phyloP scores from a whole-genome alignment of 257 asterid species.

The Solanum chmielewskii region DNA sequence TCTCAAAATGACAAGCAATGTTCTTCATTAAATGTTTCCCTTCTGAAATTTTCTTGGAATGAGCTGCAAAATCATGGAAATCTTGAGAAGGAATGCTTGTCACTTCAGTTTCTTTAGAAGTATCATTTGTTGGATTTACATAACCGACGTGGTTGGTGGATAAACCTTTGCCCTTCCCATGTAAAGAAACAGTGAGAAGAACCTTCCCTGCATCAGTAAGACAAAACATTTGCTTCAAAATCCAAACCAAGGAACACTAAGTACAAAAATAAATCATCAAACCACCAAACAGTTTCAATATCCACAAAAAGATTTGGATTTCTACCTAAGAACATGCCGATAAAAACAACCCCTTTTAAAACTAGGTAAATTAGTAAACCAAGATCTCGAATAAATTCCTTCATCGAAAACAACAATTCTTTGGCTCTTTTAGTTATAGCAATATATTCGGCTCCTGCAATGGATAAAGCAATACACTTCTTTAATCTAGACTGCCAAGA shows the following conservation, averaged over 20 bases:
- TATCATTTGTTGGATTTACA: constrained; percentile 12
- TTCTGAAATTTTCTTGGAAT: constrained; percentile 27
- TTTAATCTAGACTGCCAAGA: neutral
- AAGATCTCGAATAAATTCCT: neutral
- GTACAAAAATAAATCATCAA: neutral
- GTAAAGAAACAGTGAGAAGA: constrained; percentile 61
- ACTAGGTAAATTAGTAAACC: neutral
- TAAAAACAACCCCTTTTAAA: neutral
- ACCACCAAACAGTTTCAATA: neutral
- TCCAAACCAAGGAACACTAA: neutral
- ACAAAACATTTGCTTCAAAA: neutral
- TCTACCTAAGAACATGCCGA: neutral
- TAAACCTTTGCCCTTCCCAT: constrained; percentile 37
- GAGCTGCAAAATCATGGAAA: constrained; percentile 10
- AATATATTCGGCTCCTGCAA: neutral
- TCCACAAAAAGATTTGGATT: neutral
- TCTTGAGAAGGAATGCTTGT: constrained; percentile 18
- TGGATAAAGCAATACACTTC: neutral
- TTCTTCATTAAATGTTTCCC: constrained; percentile 57
- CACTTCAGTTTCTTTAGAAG: constrained; percentile 13
- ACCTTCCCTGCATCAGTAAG: constrained; percentile 45
- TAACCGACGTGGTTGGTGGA: constrained; percentile 12
- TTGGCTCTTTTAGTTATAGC: neutral
- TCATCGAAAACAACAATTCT: neutral
- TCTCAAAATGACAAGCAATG: constrained; percentile 60